These are phyloP conservation scores for Collybia sordida DNA, from an alignment of 768 basidiomycete species.

Conservation along the genomic window DNA sequence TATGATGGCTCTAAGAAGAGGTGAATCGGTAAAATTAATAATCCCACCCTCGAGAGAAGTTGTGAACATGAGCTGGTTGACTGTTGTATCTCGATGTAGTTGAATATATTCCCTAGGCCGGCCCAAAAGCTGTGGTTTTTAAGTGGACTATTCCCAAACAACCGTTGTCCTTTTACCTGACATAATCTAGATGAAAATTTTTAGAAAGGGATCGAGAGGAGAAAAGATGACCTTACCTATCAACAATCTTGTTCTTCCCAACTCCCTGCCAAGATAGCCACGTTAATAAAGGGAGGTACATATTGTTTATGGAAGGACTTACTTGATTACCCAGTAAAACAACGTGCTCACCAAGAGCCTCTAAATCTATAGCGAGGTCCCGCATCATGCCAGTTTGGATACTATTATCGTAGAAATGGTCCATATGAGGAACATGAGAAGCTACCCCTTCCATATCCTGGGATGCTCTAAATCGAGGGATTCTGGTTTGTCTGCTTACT, in stretches of 20 bases:
- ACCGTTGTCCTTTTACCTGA: conserved; percentile 35
- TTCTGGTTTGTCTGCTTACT: conserved; percentile 28
- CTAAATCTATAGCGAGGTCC: conserved; percentile 62
- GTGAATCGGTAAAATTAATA: conserved; percentile 63
- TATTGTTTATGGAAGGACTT: conserved; percentile 6
- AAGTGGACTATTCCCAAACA: too few relatives aligned
- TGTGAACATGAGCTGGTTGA: conserved; percentile 70
- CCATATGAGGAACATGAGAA: conserved; percentile 66
- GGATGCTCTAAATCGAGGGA: conserved; percentile 49
- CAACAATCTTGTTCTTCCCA: conserved; percentile 71
- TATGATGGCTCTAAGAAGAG: conserved; percentile 61
- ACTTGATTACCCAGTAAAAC: conserved; percentile 71
- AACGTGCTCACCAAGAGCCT: conserved; percentile 60
- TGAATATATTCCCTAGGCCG: conserved; percentile 71
- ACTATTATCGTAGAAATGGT: conserved; percentile 70
- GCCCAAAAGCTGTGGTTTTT: conserved; percentile 44
- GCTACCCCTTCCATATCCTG: conserved; percentile 54
- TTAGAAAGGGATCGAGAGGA: neutral
- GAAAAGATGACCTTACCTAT: conserved; percentile 39
- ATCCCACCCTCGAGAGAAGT: conserved; percentile 58
- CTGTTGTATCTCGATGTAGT: conserved; percentile 68
- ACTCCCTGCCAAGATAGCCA: conserved; percentile 43
- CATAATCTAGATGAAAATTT: conserved; percentile 39
- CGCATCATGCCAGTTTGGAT: conserved; percentile 67
- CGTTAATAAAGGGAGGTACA: too few relatives aligned